Conservation (phyloP, 192 early-diverging fungal genomes). For the Backusella macrospora region DNA sequence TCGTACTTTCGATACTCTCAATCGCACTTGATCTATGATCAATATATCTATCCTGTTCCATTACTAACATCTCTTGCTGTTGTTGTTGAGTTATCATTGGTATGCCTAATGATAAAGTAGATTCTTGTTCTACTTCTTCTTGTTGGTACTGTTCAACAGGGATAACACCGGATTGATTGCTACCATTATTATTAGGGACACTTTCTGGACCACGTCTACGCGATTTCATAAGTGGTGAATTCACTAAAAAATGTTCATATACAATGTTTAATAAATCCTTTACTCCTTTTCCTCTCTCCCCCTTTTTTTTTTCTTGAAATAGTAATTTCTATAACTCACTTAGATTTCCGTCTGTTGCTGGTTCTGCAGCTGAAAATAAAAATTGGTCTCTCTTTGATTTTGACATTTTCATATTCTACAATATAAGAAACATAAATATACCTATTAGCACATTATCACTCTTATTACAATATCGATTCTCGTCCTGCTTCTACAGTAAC, state of each 20-base stretch:
- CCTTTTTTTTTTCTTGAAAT: too few relatives aligned
- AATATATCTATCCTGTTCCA: constrained; percentile 80
- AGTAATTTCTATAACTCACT: too few relatives aligned
- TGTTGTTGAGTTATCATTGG: constrained; percentile 55
- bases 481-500: too few relatives aligned
- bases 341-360: constrained; percentile 22
- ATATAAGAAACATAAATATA: neutral
- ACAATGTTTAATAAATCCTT: neutral
- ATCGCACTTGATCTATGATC: constrained; percentile 90
- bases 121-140: constrained; percentile 31
- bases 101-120: constrained; percentile 49
- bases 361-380: constrained; percentile 57
- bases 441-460: neutral
- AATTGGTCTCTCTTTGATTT: constrained; percentile 92
- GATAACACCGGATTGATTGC: neutral
- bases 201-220: constrained; percentile 45
- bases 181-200: constrained; percentile 15
- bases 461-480: neutral
- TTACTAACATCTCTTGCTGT: constrained; percentile 70
- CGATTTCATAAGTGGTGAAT: constrained; percentile 60
- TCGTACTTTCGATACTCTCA: constrained; percentile 95
- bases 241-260: constrained; percentile 34
- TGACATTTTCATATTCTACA: constrained; percentile 90
- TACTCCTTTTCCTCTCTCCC: too few relatives aligned
- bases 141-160: neutral